Base-by-base conservation (phyloP, 164 flowering plant genomes). In the Houttuynia cordata region DNA sequence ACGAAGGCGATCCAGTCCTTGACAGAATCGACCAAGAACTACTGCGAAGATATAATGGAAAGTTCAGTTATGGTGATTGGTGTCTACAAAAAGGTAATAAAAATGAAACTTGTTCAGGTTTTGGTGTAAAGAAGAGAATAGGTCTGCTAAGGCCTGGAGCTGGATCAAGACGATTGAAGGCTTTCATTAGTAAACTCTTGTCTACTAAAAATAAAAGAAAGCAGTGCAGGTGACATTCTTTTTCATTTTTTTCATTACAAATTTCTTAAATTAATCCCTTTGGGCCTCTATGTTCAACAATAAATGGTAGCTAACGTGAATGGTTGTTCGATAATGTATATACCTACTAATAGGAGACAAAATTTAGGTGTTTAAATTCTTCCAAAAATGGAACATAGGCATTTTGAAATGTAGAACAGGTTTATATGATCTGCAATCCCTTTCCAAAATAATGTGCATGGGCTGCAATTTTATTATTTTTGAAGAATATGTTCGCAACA, bases 51-150 rank as follows among this genome's bases (percentile, higher is more conserved):
- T 53, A 59, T 0, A 59, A 49, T 7, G 76, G 81, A 10, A 62
- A 70, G 37, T 91, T 86, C 64, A 45, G 74, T 4, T 70, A 70
- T 67, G 97, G 96, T 9, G 97, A 88, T 0, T 91, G 97, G 96
- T 91, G 96, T 63, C 68, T 66, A 1, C 60, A 68, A 57, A 63
- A 50, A n/a, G 72, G 67, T 10, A 63, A 51, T 15, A 61, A 3
- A 37, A 24, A 47, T 23, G 42, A 42, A 19, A 17, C 59, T 0
- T 82, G 92, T 58, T 61, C 76, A 6, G 58, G 42, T 41, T 64
- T 78, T 53, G 47, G 53, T 20, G 56, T 66, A 30, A 56, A 65
- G 47, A 75, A 67, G 56, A 74, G 66, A 8, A 76, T 65, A 57
- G 87, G 91, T 58, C 78, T 69, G 52, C 51, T 87, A 45, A 80